Evolutionary conservation across 2,329 filamentous ascomycete genomes (phyloP).

Genomic region (Onygenales sp.): DNA sequence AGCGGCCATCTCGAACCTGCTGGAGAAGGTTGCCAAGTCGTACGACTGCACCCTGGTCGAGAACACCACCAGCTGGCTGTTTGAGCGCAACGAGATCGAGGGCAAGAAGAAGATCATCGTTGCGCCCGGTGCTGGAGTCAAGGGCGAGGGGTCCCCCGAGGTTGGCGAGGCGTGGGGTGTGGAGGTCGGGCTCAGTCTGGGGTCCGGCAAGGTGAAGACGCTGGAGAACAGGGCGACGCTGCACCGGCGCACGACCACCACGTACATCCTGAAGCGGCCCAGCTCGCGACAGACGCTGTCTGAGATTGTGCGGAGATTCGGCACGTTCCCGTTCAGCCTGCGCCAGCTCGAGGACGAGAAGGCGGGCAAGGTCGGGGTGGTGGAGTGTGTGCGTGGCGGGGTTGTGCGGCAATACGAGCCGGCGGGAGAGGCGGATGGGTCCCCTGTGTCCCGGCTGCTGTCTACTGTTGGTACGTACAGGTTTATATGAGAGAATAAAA

Average conservation of each 20-base stretch:
- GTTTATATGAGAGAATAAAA: too few species aligned
- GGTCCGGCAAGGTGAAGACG: slow-evolving; percentile 89
- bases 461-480: slow-evolving; percentile 75
- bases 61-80: slow-evolving; percentile 96
- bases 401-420: slow-evolving; percentile 95
- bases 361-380: slow-evolving; percentile 86
- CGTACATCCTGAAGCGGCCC: slow-evolving; percentile 86
- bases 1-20: slow-evolving; percentile 70
- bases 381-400: slow-evolving; percentile 89
- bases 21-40: slow-evolving; percentile 84
- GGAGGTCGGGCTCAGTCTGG: slow-evolving; percentile 85
- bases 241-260: slow-evolving; percentile 84
- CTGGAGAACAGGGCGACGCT: slow-evolving; percentile 81
- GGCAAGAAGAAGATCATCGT: slow-evolving; percentile 97
- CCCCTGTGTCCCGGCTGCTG: slow-evolving; percentile 75
- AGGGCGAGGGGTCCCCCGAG: slow-evolving; percentile 82
- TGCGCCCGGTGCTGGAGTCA: slow-evolving; percentile 66
- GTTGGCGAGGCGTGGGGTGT: slow-evolving; percentile 95
- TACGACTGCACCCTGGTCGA: slow-evolving; percentile 92
- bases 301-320: slow-evolving; percentile 95
- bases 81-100: slow-evolving; percentile 96
- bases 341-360: slow-evolving; percentile 95
- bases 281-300: slow-evolving; percentile 87
- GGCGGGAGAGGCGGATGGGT: slow-evolving; percentile 82
- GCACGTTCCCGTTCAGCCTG: slow-evolving; percentile 94